A percentile compares a stretch with the other conserved stretches of the same genome.
Evolutionary conservation across 2,329 filamentous ascomycete genomes (phyloP).

Genomic region (Pseudogymnoascus sp.): DNA sequence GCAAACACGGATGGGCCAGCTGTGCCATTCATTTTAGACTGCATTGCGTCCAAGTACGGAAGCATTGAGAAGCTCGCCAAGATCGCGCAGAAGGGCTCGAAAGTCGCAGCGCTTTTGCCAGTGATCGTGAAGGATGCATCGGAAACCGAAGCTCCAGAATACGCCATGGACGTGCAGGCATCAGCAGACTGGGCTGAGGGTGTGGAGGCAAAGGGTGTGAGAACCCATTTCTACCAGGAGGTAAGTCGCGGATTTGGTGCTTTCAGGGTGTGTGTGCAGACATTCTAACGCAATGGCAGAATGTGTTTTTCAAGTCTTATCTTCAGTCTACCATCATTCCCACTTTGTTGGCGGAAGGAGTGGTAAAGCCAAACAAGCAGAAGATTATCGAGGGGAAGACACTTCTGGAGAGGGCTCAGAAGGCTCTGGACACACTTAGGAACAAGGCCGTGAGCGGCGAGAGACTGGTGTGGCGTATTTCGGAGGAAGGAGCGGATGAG

Average conservation of each 20-base stretch:
- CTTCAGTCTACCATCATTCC: constrained; percentile 23
- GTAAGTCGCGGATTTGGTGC: constrained; percentile 27
- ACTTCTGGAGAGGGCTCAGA: constrained; percentile 27
- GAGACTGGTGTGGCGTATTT: constrained; percentile 30
- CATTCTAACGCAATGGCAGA: constrained; percentile 30
- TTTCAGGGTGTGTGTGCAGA: neutral
- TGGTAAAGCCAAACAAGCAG: constrained; percentile 34
- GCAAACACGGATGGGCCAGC: constrained; percentile 12
- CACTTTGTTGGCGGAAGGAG: constrained; percentile 27
- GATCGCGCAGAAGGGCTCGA: constrained; percentile 40
- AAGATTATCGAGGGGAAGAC: constrained; percentile 34
- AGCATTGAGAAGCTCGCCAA: constrained; percentile 41
- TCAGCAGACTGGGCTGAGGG: constrained; percentile 42
- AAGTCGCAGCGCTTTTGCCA: constrained; percentile 51
- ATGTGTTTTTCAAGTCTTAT: constrained; percentile 40
- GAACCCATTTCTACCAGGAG: constrained; percentile 45
- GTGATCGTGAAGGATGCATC: constrained; percentile 47
- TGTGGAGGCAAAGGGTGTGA: constrained; percentile 43
- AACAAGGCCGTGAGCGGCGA: constrained; percentile 37
- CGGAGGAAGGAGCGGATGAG: constrained; percentile 5
- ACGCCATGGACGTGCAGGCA: constrained; percentile 43
- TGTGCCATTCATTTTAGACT: constrained; percentile 44
- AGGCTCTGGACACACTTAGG: constrained; percentile 35
- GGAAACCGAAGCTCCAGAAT: constrained; percentile 39
- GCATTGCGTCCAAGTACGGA: constrained; percentile 42